Percentiles rank a stretch among this genome's conserved stretches.
Conservation (phyloP, 331 rosid genomes). For the Telfairia occidentalis region DNA sequence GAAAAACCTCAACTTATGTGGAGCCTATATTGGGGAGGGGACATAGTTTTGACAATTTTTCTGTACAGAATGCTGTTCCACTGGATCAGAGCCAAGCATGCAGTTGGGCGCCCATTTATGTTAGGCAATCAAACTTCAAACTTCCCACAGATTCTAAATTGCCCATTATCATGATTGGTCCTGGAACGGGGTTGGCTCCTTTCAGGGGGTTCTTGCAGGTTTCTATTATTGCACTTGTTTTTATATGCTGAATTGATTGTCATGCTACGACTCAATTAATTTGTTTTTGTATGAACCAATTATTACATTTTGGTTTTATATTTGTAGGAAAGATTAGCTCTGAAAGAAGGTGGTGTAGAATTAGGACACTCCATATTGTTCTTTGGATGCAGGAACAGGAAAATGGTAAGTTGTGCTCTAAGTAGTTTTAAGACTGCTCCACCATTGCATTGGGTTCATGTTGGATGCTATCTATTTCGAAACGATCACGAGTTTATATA, state of each 20-base stretch:
- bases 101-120: conserved; percentile 87
- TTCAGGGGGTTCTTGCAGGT: conserved; percentile 99
- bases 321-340: conserved; percentile 72
- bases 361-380: conserved; percentile 75
- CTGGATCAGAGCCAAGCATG: conserved; percentile 56
- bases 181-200: conserved; percentile 99
- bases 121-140: conserved; percentile 87
- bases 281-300: not conserved
- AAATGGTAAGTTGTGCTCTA: conserved; percentile 39
- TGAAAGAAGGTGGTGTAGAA: conserved; percentile 55
- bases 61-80: conserved; percentile 57
- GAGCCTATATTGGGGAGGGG: not conserved
- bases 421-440: not conserved
- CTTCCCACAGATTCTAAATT: conserved; percentile 62
- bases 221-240: conserved; percentile 9
- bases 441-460: not conserved
- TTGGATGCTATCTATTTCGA: not conserved
- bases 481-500: conserved; percentile 11
- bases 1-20: not conserved
- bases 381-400: conserved; percentile 93
- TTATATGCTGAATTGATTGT: not conserved
- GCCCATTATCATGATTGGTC: conserved; percentile 93
- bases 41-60: not conserved
- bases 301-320: not conserved
- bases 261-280: not conserved